These are phyloP conservation scores for Mrakia frigida DNA, from an alignment of 768 basidiomycete genomes.

Conservation along the genomic window DNA sequence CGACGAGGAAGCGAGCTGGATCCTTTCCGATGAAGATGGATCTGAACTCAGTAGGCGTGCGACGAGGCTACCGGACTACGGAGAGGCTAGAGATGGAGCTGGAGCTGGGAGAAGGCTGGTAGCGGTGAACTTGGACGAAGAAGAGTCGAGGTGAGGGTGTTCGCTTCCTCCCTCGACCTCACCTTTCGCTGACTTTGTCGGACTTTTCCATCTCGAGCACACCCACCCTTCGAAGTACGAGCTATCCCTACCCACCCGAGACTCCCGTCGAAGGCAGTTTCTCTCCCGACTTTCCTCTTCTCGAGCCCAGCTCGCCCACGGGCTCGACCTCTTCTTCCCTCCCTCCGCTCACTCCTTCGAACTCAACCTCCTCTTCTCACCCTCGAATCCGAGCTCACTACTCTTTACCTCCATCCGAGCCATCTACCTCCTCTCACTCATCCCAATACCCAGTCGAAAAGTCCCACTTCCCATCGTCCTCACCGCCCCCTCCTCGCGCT, in stretches of 20 bases:
- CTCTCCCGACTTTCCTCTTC: not conserved
- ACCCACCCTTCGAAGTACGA: too few relatives aligned
- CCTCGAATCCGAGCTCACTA: not conserved
- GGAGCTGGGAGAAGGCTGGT: not conserved
- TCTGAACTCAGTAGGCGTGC: not conserved
- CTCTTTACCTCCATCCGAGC: not conserved
- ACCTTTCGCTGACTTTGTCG: too few relatives aligned
- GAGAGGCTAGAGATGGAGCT: not conserved
- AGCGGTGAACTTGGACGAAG: not conserved
- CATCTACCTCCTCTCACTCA: not conserved
- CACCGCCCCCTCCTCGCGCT: not conserved
- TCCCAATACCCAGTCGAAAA: not conserved
- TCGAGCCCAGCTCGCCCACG: not conserved
- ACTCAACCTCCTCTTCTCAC: not conserved
- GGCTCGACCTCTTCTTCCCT: not conserved
- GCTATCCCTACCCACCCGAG: not conserved
- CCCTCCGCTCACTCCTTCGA: not conserved
- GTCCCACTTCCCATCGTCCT: not conserved
- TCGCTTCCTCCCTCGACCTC: too few relatives aligned
- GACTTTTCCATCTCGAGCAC: too few relatives aligned
- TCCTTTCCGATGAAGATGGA: not conserved
- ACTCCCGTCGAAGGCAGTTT: not conserved
- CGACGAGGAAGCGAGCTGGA: constrained; percentile 5
- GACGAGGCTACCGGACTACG: not conserved
- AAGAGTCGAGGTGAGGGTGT: not conserved